Percentiles rank a stretch among this genome's conserved stretches.
phyloP scores from a whole-genome alignment of 2,329 filamentous ascomycete genomes.

The Fusarium pseudocircinatum region DNA sequence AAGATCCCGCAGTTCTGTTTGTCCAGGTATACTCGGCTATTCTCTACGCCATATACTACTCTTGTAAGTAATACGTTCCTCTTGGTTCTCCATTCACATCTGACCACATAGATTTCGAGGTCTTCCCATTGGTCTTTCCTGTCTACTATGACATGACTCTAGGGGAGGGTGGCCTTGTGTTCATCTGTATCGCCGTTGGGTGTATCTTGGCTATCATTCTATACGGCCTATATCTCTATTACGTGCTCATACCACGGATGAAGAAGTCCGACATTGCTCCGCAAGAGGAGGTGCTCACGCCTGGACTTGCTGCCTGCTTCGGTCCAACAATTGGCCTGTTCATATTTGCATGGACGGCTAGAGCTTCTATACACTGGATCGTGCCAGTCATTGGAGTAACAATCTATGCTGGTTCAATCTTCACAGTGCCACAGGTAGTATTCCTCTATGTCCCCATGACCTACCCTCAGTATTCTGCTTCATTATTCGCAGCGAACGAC shows the following conservation, averaged over 20 bases:
- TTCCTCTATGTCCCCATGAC: neutral
- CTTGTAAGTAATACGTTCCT: slow-evolving; percentile 47
- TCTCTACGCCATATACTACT: slow-evolving; percentile 69
- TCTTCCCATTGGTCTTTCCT: slow-evolving; percentile 70
- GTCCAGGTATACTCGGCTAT: slow-evolving; percentile 69
- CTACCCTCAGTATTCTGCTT: slow-evolving; percentile 1
- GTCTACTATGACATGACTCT: slow-evolving; percentile 67
- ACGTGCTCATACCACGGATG: slow-evolving; percentile 55
- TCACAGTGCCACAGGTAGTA: neutral
- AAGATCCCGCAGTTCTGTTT: slow-evolving; percentile 70
- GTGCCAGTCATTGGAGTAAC: slow-evolving; percentile 65
- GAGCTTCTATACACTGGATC: slow-evolving; percentile 61
- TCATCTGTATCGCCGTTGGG: slow-evolving; percentile 67
- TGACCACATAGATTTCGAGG: slow-evolving; percentile 60
- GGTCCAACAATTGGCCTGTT: slow-evolving; percentile 67
- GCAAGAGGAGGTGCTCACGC: slow-evolving; percentile 62
- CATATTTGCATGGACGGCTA: slow-evolving; percentile 66
- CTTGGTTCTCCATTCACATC: neutral
- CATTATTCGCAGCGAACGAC: neutral
- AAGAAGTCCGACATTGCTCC: slow-evolving; percentile 48
- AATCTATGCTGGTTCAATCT: slow-evolving; percentile 54
- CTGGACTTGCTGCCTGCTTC: slow-evolving; percentile 62
- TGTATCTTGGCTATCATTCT: slow-evolving; percentile 53
- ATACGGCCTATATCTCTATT: slow-evolving; percentile 57
- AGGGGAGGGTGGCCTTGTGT: slow-evolving; percentile 67